Evolutionary conservation across 2,329 filamentous ascomycete species (phyloP).

Genomic region (Botrytis byssoidea): DNA sequence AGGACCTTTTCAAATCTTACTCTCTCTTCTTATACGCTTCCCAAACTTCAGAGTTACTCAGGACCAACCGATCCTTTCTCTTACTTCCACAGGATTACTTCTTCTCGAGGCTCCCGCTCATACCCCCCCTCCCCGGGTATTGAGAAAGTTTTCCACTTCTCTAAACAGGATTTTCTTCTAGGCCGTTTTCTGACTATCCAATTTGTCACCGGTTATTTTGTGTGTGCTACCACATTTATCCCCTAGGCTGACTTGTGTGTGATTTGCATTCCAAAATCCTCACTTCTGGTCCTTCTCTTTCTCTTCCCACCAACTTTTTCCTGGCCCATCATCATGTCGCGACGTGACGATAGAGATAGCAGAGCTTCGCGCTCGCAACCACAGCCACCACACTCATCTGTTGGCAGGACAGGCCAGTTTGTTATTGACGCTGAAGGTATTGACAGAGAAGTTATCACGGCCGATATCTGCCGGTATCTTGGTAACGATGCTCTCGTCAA

Average conservation of each 20-base stretch:
- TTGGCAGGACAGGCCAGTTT: slow-evolving; percentile 67
- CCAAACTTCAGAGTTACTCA: slow-evolving; percentile 10
- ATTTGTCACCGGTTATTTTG: slow-evolving; percentile 24
- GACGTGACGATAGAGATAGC: slow-evolving; percentile 28
- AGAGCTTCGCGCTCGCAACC: slow-evolving; percentile 37
- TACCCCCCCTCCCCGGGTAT: slow-evolving; percentile 15
- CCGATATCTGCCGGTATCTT: slow-evolving; percentile 80
- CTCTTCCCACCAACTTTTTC: slow-evolving; percentile 38
- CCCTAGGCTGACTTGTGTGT: slow-evolving; percentile 39
- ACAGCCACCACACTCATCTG: slow-evolving; percentile 40
- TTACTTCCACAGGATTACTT: slow-evolving; percentile 29
- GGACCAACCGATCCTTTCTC: slow-evolving; percentile 22
- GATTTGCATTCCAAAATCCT: slow-evolving; percentile 35
- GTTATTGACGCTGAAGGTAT: slow-evolving; percentile 79
- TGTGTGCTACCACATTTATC: slow-evolving; percentile 34
- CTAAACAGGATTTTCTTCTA: slow-evolving; percentile 13
- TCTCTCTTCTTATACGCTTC: background rate
- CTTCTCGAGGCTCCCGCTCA: slow-evolving; percentile 30
- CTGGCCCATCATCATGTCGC: slow-evolving; percentile 23
- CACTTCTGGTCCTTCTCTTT: slow-evolving; percentile 34
- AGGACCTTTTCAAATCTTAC: slow-evolving; percentile 11
- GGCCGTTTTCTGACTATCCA: slow-evolving; percentile 26
- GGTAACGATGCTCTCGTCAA: slow-evolving; percentile 79
- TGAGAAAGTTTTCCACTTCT: slow-evolving; percentile 18
- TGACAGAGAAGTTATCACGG: slow-evolving; percentile 79